phyloP scores from a whole-genome alignment of 108 stramenopile species.

The Cyclotella kingstonii region DNA sequence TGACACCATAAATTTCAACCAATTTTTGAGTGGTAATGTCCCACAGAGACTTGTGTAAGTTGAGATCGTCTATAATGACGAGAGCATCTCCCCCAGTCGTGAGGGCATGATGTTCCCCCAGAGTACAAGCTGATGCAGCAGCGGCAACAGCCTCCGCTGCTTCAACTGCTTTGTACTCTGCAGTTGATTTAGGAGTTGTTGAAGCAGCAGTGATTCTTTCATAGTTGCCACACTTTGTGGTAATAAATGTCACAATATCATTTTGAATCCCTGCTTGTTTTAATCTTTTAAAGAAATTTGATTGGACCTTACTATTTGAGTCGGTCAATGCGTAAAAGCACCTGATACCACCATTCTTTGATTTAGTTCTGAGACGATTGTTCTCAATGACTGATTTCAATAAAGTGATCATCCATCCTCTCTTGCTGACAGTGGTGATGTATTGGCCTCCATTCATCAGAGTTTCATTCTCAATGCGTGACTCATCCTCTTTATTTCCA shows the following conservation, averaged over 20 bases:
- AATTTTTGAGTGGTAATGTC: constrained; percentile 75
- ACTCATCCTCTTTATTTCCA: constrained; percentile 54
- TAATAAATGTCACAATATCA: constrained; percentile 54
- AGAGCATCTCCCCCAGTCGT: constrained; percentile 66
- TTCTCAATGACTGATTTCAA: constrained; percentile 37
- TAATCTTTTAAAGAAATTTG: constrained; percentile 40
- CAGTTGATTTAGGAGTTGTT: constrained; percentile 6
- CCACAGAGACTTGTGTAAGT: constrained; percentile 82
- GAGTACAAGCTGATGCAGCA: constrained; percentile 76
- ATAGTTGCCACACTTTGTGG: constrained; percentile 20
- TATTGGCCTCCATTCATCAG: neutral
- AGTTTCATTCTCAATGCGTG: constrained; percentile 24
- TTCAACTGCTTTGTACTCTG: constrained; percentile 16
- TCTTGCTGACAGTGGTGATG: constrained; percentile 5
- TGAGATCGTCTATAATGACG: constrained; percentile 80
- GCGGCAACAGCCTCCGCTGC: constrained; percentile 57
- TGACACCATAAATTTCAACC: constrained; percentile 75
- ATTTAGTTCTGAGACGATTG: neutral
- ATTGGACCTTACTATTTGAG: constrained; percentile 20
- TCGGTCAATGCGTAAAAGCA: constrained; percentile 72
- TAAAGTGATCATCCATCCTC: constrained; percentile 47
- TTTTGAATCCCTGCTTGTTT: constrained; percentile 50
- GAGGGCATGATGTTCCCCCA: constrained; percentile 71
- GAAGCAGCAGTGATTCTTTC: constrained; percentile 18
- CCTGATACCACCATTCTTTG: constrained; percentile 19